Evolutionary conservation across 495 filamentous ascomycete species (phyloP).

Genomic region (Neurospora sp.): DNA sequence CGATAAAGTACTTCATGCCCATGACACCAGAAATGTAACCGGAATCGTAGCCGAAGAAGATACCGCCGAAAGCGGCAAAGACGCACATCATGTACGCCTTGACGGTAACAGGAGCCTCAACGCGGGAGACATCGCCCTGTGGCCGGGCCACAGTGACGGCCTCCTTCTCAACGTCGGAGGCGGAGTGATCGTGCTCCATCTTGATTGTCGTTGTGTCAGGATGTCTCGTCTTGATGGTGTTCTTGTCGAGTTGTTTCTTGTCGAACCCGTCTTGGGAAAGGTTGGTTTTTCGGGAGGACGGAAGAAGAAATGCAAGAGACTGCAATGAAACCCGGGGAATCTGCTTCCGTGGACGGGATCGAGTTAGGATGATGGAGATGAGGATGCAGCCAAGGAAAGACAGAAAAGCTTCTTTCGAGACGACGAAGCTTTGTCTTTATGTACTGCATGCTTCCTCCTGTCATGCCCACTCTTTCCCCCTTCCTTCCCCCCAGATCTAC

Average conservation of each 20-base stretch:
- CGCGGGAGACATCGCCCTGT: constrained; percentile 28
- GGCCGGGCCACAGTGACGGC: constrained; percentile 8
- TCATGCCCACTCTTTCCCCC: neutral
- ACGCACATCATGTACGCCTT: constrained; percentile 60
- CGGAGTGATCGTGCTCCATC: constrained; percentile 7
- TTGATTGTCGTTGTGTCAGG: neutral
- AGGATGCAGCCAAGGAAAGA: neutral
- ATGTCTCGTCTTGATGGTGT: neutral
- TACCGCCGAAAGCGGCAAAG: constrained; percentile 58
- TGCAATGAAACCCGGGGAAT: neutral
- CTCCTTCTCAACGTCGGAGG: constrained; percentile 7
- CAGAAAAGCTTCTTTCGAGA: neutral
- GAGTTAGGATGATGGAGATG: neutral
- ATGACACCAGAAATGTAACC: constrained; percentile 54
- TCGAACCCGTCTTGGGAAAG: neutral
- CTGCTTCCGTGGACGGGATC: neutral
- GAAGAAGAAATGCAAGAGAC: neutral
- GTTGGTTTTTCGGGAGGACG: neutral
- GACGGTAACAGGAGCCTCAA: constrained; percentile 53
- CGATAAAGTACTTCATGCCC: constrained; percentile 44
- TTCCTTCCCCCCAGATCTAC: neutral
- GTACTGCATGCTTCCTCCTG: neutral
- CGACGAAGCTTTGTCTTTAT: neutral
- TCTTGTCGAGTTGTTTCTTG: neutral
- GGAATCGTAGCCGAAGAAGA: constrained; percentile 56